Evolutionary conservation across 2,329 filamentous ascomycete species (phyloP), one percentile per base, ranked within the genome.

Genomic region (Fusarium robinianum): DNA sequence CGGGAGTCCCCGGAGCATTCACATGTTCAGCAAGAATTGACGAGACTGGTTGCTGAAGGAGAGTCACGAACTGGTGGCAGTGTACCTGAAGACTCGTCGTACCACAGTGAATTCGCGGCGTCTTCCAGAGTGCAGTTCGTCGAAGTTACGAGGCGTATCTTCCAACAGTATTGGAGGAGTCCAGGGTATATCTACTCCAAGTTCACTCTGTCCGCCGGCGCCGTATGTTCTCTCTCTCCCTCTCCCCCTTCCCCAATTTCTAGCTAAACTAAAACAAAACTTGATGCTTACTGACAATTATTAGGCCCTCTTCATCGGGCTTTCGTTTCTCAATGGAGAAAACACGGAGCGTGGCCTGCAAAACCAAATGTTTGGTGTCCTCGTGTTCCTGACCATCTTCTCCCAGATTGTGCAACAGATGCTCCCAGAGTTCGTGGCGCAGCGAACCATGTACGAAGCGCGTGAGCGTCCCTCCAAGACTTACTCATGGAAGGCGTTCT

Each of bases 321-420:
- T 87, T 57, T 84, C 81, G 0, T 85, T 88, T 59, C 80, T 78
- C 63, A 77, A 83, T 16, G 75, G 80, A 3, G 70, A 79, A 17
- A 77, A 78, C 49, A 80, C 79, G 0, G 72, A 79, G 30, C 80
- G 85, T 50, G 84, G 85, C 21, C 71, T 89, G 7, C 84, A 88
- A 57, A 85, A 88, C 61, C 80, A 84, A 41, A 78, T 89, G 67
- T 88, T 89, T 61, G 77, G 76, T 41, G 80, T 88, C 39, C 88
- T 90, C 68, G 82, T 88, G 75, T 72, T 88, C 50, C 69, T 81
- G 41, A 87, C 81, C 10, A 83, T 89, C 63, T 89, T 90, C 65
- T 79, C 80, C 17, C 76, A 80, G 40, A 66, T 87, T 32, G 75
- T 81, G 1, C 77, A 85, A 50, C 82, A 85, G 55, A 82, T 85